These are phyloP conservation scores for Suillus bovinus DNA, from an alignment of 768 basidiomycete genomes.

Conservation along the genomic window DNA sequence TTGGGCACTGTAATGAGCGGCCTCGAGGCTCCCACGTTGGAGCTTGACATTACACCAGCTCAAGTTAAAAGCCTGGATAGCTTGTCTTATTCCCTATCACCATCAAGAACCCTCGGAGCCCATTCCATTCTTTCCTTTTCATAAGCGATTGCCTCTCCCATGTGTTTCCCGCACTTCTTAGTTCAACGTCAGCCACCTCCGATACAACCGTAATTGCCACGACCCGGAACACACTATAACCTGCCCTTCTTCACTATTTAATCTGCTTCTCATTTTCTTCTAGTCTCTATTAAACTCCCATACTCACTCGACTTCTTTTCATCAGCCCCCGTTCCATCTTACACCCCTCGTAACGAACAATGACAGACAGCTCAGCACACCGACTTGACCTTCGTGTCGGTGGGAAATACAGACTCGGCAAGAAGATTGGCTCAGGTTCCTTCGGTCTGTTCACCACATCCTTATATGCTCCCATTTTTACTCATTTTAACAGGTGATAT, in stretches of 20 bases:
- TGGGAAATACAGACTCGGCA: constrained; percentile 96
- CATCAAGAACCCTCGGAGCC: constrained; percentile 10
- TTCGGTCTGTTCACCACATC: constrained; percentile 66
- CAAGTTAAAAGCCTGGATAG: constrained; percentile 7
- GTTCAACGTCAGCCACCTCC: constrained; percentile 38
- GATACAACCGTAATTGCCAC: constrained; percentile 32
- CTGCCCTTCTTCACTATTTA: constrained; percentile 25
- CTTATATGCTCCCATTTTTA: constrained; percentile 11
- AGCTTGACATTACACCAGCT: constrained; percentile 10
- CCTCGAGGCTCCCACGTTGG: constrained; percentile 34
- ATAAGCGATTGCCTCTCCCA: constrained; percentile 4
- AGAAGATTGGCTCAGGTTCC: constrained; percentile 99
- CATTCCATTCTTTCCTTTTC: background rate
- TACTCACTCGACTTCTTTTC: constrained; percentile 19
- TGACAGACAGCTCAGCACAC: constrained; percentile 73
- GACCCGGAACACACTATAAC: constrained; percentile 33
- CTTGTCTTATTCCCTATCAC: constrained; percentile 2
- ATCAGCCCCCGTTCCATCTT: constrained; percentile 13
- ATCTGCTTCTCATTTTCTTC: constrained; percentile 18
- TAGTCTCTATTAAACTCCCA: constrained; percentile 12
- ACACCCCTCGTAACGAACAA: constrained; percentile 32
- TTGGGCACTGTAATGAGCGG: constrained; percentile 18
- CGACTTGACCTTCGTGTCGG: constrained; percentile 88
- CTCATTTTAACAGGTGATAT: constrained; percentile 73
- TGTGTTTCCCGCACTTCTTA: constrained; percentile 10